Evolutionary conservation across 2,329 filamentous ascomycete species (phyloP).

Genomic region (Colletotrichum costaricense): DNA sequence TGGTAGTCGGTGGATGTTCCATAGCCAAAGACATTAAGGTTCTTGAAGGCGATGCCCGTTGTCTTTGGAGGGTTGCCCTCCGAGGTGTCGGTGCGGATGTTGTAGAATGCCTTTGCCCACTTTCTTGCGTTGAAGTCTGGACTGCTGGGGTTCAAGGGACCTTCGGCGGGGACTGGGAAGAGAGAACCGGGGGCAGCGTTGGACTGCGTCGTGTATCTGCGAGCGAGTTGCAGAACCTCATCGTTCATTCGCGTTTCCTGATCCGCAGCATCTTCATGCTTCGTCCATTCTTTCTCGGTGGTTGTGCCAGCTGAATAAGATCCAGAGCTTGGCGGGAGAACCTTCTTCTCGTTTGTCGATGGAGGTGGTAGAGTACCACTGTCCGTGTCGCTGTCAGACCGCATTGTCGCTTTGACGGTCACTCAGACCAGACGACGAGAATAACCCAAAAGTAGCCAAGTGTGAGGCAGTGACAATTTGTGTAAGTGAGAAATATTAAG

Average conservation of each 20-base stretch:
- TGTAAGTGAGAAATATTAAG: no score
- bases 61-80: conserved; percentile 43
- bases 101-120: conserved; percentile 55
- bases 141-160: conserved; percentile 51
- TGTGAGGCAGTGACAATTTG: neutral
- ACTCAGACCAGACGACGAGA: neutral
- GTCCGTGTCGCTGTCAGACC: conserved; percentile 6
- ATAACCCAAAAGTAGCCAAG: neutral
- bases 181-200: conserved; percentile 39
- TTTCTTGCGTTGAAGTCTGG: conserved; percentile 53
- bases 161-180: conserved; percentile 40
- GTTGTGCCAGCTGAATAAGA: neutral
- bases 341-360: neutral
- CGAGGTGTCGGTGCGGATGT: conserved; percentile 38
- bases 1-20: conserved; percentile 55
- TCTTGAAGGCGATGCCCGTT: conserved; percentile 54
- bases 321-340: neutral
- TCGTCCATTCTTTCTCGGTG: conserved; percentile 2
- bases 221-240: conserved; percentile 43
- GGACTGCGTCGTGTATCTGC: conserved; percentile 41
- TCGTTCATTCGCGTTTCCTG: conserved; percentile 11
- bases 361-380: neutral
- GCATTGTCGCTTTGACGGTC: conserved; percentile 1
- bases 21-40: conserved; percentile 56
- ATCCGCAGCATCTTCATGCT: neutral